Percentiles rank a stretch among this genome's conserved stretches.
phyloP scores from a whole-genome alignment of 2,329 filamentous ascomycete species.

The Penicillium sp. region DNA sequence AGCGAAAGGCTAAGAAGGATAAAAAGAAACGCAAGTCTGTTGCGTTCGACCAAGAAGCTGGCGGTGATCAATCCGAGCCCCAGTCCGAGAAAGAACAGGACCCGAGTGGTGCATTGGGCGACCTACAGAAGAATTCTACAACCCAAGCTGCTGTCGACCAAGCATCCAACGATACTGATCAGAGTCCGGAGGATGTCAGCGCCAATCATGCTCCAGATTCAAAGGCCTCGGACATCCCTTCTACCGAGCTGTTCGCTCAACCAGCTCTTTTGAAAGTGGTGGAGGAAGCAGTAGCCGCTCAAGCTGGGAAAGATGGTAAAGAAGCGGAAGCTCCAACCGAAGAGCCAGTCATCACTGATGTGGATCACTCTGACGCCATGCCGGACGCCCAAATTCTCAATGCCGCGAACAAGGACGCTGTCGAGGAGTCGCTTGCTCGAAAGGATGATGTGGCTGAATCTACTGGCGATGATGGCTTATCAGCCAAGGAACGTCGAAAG shows the following conservation, averaged over 20 bases:
- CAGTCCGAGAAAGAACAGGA: conserved; percentile 5
- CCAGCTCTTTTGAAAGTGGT: neutral
- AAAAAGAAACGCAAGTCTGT: conserved; percentile 21
- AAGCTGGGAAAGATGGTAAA: too few relatives aligned
- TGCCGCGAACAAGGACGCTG: neutral
- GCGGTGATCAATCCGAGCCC: conserved; percentile 1
- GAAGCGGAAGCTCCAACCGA: too few relatives aligned
- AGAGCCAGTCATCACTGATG: neutral
- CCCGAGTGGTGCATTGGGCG: neutral
- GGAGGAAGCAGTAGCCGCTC: neutral
- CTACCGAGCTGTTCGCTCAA: neutral
- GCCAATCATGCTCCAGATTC: neutral
- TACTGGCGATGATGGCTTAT: conserved; percentile 7
- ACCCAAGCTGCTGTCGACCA: conserved; percentile 1
- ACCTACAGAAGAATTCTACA: neutral
- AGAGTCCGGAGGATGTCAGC: neutral
- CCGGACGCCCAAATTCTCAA: neutral
- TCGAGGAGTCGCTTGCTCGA: conserved; percentile 2
- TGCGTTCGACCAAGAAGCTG: conserved; percentile 8
- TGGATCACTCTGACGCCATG: neutral
- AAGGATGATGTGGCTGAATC: conserved; percentile 4
- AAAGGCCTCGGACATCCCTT: neutral
- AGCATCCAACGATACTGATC: conserved; percentile 2
- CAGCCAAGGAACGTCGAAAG: conserved; percentile 18
- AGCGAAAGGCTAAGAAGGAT: conserved; percentile 16